Conservation (phyloP, 2,329 filamentous ascomycete genomes). For the Seiridium unicorne region DNA sequence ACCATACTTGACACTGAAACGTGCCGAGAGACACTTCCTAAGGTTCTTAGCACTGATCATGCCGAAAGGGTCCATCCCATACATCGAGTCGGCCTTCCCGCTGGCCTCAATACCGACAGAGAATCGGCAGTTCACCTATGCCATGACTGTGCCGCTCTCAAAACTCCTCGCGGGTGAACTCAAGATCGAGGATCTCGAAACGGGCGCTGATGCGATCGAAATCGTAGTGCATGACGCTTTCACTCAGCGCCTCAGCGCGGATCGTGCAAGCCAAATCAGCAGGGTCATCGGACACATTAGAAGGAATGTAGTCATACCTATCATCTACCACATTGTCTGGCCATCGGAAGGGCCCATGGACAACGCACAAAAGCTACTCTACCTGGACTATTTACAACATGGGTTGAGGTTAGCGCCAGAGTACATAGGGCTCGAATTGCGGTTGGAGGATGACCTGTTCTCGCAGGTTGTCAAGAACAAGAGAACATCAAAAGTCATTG, state of each 20-base stretch:
- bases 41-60: conserved; percentile 65
- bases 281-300: conserved; percentile 59
- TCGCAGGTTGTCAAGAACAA: conserved; percentile 46
- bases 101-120: conserved; percentile 61
- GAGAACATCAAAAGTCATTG: conserved; percentile 61
- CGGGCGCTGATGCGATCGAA: conserved; percentile 67
- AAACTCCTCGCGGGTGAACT: conserved; percentile 51
- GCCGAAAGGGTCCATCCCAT: conserved; percentile 51
- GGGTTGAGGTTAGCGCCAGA: conserved; percentile 62
- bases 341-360: conserved; percentile 22
- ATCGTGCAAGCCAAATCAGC: conserved; percentile 51
- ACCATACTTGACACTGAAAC: conserved; percentile 66
- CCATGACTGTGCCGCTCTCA: conserved; percentile 60
- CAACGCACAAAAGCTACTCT: conserved; percentile 31
- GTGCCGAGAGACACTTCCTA: conserved; percentile 67
- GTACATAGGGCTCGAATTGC: conserved; percentile 61
- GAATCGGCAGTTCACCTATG: conserved; percentile 64
- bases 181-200: conserved; percentile 64
- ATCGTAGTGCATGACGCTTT: conserved; percentile 48
- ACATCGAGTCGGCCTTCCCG: conserved; percentile 64
- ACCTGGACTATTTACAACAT: conserved; percentile 57
- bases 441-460: conserved; percentile 51
- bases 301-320: conserved; percentile 59
- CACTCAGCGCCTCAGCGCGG: conserved; percentile 16
- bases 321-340: conserved; percentile 51